These are phyloP conservation scores for Neurospora sp. DNA, from an alignment of 495 filamentous ascomycete species.

Conservation along the genomic window DNA sequence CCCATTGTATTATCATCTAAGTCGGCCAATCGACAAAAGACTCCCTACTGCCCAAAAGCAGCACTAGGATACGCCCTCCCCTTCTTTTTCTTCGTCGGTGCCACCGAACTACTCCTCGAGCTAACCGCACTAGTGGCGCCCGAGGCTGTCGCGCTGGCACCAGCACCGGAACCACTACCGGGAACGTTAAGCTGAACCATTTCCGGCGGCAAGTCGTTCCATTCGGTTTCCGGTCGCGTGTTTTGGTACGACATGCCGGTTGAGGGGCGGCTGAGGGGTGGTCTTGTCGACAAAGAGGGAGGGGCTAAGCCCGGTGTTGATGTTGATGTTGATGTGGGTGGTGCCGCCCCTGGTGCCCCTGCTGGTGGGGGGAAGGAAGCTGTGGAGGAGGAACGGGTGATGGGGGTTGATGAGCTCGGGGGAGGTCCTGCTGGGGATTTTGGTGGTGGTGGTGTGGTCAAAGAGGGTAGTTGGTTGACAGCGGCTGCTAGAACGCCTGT, in stretches of 20 bases:
- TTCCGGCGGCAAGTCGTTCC: constrained; percentile 47
- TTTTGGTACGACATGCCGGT: constrained; percentile 39
- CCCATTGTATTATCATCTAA: not conserved
- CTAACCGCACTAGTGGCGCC: constrained; percentile 21
- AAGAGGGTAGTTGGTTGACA: not conserved
- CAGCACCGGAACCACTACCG: constrained; percentile 1
- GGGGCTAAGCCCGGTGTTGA: not conserved
- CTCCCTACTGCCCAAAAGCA: constrained; percentile 33
- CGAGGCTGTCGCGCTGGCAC: not conserved
- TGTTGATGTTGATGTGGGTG: not conserved
- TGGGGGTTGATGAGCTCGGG: not conserved
- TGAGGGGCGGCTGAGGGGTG: constrained; percentile 7
- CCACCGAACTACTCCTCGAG: constrained; percentile 36
- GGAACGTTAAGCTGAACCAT: constrained; percentile 23
- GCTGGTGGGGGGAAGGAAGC: not conserved
- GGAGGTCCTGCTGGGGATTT: not conserved
- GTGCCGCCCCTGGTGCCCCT: not conserved
- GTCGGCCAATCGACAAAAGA: no score
- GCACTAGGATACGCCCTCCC: constrained; percentile 41
- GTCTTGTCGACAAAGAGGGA: not conserved
- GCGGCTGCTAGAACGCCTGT: constrained; percentile 1
- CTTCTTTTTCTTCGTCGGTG: constrained; percentile 31
- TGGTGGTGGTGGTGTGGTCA: not conserved
- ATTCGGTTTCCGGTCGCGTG: constrained; percentile 40
- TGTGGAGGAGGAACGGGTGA: not conserved